These are phyloP conservation scores for Pseudogymnoascus sp. DNA, from an alignment of 2,329 filamentous ascomycete genomes.

Conservation along the genomic window DNA sequence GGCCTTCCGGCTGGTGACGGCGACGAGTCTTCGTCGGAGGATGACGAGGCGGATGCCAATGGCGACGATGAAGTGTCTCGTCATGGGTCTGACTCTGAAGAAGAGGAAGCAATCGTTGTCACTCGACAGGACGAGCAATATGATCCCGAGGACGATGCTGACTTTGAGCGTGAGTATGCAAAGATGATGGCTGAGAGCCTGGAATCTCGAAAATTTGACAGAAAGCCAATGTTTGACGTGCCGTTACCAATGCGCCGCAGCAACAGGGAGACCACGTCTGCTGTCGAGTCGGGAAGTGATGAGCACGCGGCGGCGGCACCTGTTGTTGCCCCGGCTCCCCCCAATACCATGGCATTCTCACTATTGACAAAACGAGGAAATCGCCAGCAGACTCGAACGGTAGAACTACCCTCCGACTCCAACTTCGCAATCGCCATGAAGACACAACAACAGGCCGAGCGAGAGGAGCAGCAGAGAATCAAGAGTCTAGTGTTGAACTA, in stretches of 20 bases:
- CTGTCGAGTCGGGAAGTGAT: constrained; percentile 34
- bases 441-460: constrained; percentile 87
- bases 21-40: constrained; percentile 34
- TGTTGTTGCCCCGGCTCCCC: constrained; percentile 28
- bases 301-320: constrained; percentile 21
- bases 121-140: constrained; percentile 83
- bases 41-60: constrained; percentile 45
- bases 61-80: constrained; percentile 43
- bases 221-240: constrained; percentile 92
- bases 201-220: constrained; percentile 91
- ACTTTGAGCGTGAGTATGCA: constrained; percentile 95
- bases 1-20: constrained; percentile 45
- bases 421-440: constrained; percentile 95
- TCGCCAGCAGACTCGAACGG: constrained; percentile 84
- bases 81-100: constrained; percentile 58
- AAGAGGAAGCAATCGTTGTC: constrained; percentile 85
- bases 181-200: constrained; percentile 98
- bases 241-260: constrained; percentile 81
- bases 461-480: constrained; percentile 95
- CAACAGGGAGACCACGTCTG: constrained; percentile 49
- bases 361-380: constrained; percentile 94
- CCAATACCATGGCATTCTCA: constrained; percentile 87
- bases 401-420: constrained; percentile 84
- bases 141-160: constrained; percentile 89
- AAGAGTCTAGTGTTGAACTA: constrained; percentile 97